Conservation (phyloP, 805 yeast species). For the Candida bentonensis region DNA sequence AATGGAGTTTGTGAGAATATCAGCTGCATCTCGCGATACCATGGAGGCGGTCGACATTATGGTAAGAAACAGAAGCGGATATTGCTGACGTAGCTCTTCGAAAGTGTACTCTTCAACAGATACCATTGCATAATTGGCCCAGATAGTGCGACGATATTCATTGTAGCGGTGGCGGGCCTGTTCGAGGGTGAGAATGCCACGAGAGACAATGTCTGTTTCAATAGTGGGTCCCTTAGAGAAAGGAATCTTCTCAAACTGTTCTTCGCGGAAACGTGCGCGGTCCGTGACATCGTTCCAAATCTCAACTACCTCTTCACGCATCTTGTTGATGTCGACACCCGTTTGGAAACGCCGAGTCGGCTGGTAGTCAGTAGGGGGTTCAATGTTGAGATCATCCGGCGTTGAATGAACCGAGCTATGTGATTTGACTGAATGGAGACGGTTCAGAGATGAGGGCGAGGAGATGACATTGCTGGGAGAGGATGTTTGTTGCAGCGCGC, state of each 20-base stretch:
- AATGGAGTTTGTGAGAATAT: constrained; percentile 2
- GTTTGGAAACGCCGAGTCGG: not conserved
- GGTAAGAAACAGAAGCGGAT: constrained; percentile 47
- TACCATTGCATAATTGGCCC: constrained; percentile 38
- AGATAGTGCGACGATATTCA: constrained; percentile 32
- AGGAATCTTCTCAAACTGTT: not conserved
- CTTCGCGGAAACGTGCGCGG: not conserved
- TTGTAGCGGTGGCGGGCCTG: constrained; percentile 44
- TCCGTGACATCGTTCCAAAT: not conserved
- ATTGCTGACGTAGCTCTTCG: constrained; percentile 32
- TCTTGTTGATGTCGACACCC: not conserved
- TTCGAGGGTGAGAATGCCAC: constrained; percentile 38
- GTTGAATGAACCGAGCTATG: not conserved
- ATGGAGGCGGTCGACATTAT: constrained; percentile 46
- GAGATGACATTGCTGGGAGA: not conserved
- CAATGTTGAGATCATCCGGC: not conserved
- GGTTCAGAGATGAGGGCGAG: not conserved
- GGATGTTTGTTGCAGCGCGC: not conserved
- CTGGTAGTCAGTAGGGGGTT: not conserved
- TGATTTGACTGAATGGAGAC: not conserved
- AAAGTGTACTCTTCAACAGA: constrained; percentile 29
- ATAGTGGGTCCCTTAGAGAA: not conserved
- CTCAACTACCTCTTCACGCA: constrained; percentile 1
- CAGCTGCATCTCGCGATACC: not conserved
- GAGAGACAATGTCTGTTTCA: constrained; percentile 27